phyloP scores from a whole-genome alignment of 805 yeast species.

The Wickerhamomyces xylosicus region DNA sequence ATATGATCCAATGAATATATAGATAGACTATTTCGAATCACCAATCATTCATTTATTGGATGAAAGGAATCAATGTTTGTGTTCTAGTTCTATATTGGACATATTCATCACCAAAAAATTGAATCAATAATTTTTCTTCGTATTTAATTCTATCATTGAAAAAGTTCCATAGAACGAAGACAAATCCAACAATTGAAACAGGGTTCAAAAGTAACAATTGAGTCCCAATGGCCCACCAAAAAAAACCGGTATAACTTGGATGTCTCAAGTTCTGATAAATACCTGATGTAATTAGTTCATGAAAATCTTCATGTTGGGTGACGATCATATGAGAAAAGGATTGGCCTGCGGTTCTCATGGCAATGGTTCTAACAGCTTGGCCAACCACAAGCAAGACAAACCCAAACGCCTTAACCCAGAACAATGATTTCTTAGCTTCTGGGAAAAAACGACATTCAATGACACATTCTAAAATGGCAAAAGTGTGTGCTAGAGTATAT shows the following conservation, averaged over 20 bases:
- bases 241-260: slow-evolving; percentile 88
- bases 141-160: slow-evolving; percentile 54
- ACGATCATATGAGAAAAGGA: slow-evolving; percentile 81
- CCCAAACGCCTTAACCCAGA: slow-evolving; percentile 31
- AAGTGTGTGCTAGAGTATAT: slow-evolving; percentile 45
- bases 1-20: too few relatives aligned
- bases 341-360: slow-evolving; percentile 82
- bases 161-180: slow-evolving; percentile 52
- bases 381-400: slow-evolving; percentile 40
- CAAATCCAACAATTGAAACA: slow-evolving; percentile 43
- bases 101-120: slow-evolving; percentile 69
- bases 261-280: slow-evolving; percentile 63
- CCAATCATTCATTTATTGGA: slow-evolving; percentile 21
- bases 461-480: slow-evolving; percentile 41
- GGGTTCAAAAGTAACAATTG: slow-evolving; percentile 66
- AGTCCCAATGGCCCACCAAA: slow-evolving; percentile 87
- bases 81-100: slow-evolving; percentile 36
- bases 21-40: too few relatives aligned
- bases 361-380: slow-evolving; percentile 56
- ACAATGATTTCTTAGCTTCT: slow-evolving; percentile 16
- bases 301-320: slow-evolving; percentile 38
- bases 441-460: slow-evolving; percentile 35
- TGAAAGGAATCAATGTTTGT: slow-evolving; percentile 57
- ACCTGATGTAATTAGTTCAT: slow-evolving; percentile 63
- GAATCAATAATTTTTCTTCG: slow-evolving; percentile 58